Percentiles rank a stretch among this genome's conserved stretches.
Evolutionary conservation across 2,329 filamentous ascomycete species (phyloP).

Genomic region (Colletotrichum sp.): DNA sequence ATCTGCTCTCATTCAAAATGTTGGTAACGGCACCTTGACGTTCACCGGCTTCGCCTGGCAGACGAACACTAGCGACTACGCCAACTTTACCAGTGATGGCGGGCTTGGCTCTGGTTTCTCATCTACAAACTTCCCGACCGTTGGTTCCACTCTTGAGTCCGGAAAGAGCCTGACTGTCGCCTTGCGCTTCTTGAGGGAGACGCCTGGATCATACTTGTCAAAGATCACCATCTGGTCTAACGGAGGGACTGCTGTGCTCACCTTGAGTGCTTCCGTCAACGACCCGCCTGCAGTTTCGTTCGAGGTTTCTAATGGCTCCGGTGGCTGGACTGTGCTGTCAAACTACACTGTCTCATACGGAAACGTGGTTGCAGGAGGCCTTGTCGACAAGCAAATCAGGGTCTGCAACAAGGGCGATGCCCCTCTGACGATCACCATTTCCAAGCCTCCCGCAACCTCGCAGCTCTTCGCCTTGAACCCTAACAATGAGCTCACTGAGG

Average conservation of each 20-base stretch:
- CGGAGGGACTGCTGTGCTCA: constrained; percentile 35
- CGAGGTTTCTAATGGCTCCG: constrained; percentile 36
- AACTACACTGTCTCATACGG: constrained; percentile 34
- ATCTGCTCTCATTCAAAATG: constrained; percentile 40
- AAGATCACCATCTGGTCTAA: constrained; percentile 40
- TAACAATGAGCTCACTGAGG: constrained; percentile 35
- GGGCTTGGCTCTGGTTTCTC: constrained; percentile 36
- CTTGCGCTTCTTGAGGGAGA: constrained; percentile 36
- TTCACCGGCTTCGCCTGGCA: constrained; percentile 40
- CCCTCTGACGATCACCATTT: constrained; percentile 39
- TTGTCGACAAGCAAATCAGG: constrained; percentile 32
- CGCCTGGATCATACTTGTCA: constrained; percentile 35
- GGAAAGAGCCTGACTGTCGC: constrained; percentile 34
- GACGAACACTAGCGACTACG: constrained; percentile 29
- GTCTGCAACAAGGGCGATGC: constrained; percentile 43
- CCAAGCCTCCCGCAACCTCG: constrained; percentile 36
- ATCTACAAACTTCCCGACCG: constrained; percentile 32
- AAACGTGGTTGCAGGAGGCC: constrained; percentile 32
- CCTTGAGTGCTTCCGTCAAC: constrained; percentile 37
- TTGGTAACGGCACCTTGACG: constrained; percentile 38
- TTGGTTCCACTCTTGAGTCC: constrained; percentile 31
- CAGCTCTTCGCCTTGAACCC: constrained; percentile 37
- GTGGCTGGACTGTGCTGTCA: constrained; percentile 29
- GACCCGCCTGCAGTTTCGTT: constrained; percentile 38
- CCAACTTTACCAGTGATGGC: constrained; percentile 33